Evolutionary conservation across 2,329 filamentous ascomycete species (phyloP).

Genomic region (Alternaria arborescens): DNA sequence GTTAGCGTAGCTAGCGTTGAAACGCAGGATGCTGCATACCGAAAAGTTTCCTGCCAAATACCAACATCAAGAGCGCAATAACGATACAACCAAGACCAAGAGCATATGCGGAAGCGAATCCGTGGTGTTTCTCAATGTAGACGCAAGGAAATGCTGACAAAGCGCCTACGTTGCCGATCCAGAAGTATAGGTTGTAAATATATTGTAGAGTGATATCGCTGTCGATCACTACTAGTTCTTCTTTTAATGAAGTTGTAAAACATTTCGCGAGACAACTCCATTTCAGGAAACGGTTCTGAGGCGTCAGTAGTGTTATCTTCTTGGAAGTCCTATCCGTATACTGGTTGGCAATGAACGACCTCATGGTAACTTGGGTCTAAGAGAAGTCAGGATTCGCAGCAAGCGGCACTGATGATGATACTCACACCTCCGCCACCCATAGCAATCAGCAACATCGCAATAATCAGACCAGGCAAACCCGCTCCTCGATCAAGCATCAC

Average conservation of each 20-base stretch:
- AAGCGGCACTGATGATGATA: not conserved
- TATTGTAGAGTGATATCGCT: constrained; percentile 48
- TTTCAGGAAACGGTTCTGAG: not conserved
- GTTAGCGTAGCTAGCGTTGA: not conserved
- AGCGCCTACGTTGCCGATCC: constrained; percentile 69
- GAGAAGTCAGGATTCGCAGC: not conserved
- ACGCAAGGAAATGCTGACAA: constrained; percentile 70
- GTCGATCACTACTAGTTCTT: constrained; percentile 48
- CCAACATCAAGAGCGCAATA: constrained; percentile 65
- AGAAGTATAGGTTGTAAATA: constrained; percentile 53
- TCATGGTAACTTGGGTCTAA: constrained; percentile 43
- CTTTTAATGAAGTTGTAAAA: constrained; percentile 25
- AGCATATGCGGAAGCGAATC: constrained; percentile 72
- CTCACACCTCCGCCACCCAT: constrained; percentile 49
- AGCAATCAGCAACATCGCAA: constrained; percentile 49
- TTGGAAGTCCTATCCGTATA: constrained; percentile 35
- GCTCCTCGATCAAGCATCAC: constrained; percentile 28
- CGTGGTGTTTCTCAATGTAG: constrained; percentile 71
- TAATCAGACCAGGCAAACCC: constrained; percentile 37
- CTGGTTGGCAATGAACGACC: constrained; percentile 51
- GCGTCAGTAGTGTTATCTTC: constrained; percentile 18
- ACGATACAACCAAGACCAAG: constrained; percentile 71
- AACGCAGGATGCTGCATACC: not conserved
- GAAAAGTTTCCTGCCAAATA: constrained; percentile 37
- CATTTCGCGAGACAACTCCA: not conserved